A percentile compares a stretch with the other conserved stretches of the same genome.
Evolutionary conservation across 768 basidiomycete species (phyloP).

Genomic region (Leccinum variicolor): DNA sequence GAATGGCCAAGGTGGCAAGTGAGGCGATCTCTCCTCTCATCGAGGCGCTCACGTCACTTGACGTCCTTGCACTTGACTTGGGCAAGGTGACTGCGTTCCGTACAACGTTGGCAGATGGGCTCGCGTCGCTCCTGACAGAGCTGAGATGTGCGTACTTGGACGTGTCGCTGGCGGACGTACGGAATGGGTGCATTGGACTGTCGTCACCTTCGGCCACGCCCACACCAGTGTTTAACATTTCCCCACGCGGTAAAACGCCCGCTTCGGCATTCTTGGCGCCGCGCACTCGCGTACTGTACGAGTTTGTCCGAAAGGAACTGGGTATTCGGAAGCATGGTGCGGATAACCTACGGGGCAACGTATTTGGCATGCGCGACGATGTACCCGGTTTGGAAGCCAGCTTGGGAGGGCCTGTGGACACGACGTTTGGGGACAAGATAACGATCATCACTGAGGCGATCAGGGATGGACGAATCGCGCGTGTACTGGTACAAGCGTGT

Average conservation of each 20-base stretch:
- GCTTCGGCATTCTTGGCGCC: slow-evolving; percentile 56
- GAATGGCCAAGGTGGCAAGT: slow-evolving; percentile 70
- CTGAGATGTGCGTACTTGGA: slow-evolving; percentile 28
- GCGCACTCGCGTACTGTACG: slow-evolving; percentile 65
- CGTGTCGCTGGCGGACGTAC: slow-evolving; percentile 20
- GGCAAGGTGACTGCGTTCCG: slow-evolving; percentile 25
- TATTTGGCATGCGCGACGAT: slow-evolving; percentile 45
- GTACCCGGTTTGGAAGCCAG: slow-evolving; percentile 41
- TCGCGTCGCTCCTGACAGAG: slow-evolving; percentile 23
- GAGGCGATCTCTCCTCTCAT: slow-evolving; percentile 60
- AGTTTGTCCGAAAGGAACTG: slow-evolving; percentile 66
- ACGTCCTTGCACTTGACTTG: slow-evolving; percentile 17
- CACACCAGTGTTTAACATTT: slow-evolving; percentile 39
- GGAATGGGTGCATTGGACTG: slow-evolving; percentile 7
- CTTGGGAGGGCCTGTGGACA: slow-evolving; percentile 32
- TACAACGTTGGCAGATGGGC: slow-evolving; percentile 11
- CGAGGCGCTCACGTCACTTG: slow-evolving; percentile 35
- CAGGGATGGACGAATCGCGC: slow-evolving; percentile 65
- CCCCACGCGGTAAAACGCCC: slow-evolving; percentile 56
- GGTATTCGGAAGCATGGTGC: slow-evolving; percentile 81
- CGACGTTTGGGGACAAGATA: slow-evolving; percentile 67
- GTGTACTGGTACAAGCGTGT: slow-evolving; percentile 55
- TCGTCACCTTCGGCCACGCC: slow-evolving; percentile 15
- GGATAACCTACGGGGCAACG: slow-evolving; percentile 63
- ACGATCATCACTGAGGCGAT: slow-evolving; percentile 78